Conservation (phyloP, 345 rosid genomes). For the Gossypioides kirkii region DNA sequence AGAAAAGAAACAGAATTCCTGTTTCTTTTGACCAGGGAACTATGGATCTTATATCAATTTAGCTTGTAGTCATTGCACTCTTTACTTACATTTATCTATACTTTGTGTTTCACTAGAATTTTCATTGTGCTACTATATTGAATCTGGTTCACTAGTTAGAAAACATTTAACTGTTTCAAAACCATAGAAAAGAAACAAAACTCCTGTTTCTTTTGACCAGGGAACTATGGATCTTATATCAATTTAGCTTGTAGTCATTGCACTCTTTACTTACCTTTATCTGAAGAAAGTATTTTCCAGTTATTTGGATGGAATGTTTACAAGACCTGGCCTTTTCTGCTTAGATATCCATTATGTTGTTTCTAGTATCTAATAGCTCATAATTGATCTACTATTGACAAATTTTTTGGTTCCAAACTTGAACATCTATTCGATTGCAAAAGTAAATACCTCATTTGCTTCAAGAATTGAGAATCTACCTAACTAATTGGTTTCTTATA, state of each 20-base stretch:
- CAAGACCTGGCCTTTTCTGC: not conserved
- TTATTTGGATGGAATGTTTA: not conserved
- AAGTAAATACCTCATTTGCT: not conserved
- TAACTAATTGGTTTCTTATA: not conserved
- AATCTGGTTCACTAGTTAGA: not conserved
- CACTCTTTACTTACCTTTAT: not conserved
- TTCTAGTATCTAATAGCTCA: not conserved
- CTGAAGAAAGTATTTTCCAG: not conserved
- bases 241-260: not conserved
- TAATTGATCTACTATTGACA: not conserved
- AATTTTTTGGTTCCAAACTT: not conserved
- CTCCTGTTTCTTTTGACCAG: not conserved
- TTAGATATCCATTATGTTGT: not conserved
- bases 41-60: not conserved
- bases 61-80: no score
- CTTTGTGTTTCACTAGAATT: not conserved
- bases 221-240: conserved; percentile 2
- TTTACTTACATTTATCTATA: no score
- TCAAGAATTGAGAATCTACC: not conserved
- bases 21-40: not conserved
- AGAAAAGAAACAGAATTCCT: not conserved
- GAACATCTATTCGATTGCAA: not conserved
- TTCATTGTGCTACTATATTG: not conserved
- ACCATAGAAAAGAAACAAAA: not conserved
- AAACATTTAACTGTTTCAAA: not conserved